Base-by-base conservation (phyloP, 768 basidiomycete genomes). In the Lactarius tabidus region DNA sequence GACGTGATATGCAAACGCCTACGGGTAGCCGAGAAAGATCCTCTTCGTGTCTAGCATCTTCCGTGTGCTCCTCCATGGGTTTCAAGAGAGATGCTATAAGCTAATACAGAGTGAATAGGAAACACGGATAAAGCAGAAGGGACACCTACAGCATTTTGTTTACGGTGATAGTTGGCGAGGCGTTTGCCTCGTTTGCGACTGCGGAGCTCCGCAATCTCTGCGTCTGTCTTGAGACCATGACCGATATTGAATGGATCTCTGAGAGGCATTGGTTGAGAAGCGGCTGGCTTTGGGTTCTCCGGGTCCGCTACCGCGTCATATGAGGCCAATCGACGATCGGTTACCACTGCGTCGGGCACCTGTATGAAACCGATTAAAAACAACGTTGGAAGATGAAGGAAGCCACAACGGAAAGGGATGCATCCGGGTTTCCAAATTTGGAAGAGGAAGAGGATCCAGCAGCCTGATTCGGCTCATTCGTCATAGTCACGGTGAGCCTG, bases 51-150 rank as follows among this genome's bases (percentile, higher is more conserved):
- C 80, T 83, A 18, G 93, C 94, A 70, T 96, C 92, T 58, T 85
- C 83, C 0, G 93, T 93, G 71, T 95, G 91, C 38, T 89, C 87
- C 39, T 93, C 90, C 85, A 98, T 89, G 1, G 94, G 85, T 75
- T 96, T 97, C 38, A 98, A 82, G 66, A 98, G 77, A n/a, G 85
- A 83, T n/a, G 77, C 73, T 67, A 98, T 96, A 65, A 95, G 88
- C 90, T 96, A 12, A 71, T 41, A 33, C n/a, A 55, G 63, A 26
- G 56, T 56, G 41, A 18, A 18, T 17, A 23, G 17, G 20, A 9
- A 18, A 6, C 43, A 28, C 15, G 36, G 55, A 23, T n/a, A 57
- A 29, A 53, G 36, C 35, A 48, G 55, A 65, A 54, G 60, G 57
- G 18, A 36, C 41, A 69, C 83, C 41, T 56, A 89, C 91, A 67